A percentile compares a stretch with the other conserved stretches of the same genome.
These are phyloP conservation scores for Escallonia herrerae DNA, from an alignment of 129 eudicot species.

Conservation along the genomic window DNA sequence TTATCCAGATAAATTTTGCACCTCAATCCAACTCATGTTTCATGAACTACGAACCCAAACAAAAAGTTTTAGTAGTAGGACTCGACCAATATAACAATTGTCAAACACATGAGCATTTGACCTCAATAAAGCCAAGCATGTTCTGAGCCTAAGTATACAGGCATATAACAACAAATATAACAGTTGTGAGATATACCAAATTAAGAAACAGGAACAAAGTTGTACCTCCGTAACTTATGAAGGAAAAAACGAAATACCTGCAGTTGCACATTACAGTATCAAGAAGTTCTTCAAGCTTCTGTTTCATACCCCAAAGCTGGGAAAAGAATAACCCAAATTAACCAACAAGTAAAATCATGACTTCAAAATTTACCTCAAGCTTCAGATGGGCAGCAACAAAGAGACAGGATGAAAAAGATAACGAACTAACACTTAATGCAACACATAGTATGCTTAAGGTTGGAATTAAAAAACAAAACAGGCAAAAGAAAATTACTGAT, in stretches of 20 bases:
- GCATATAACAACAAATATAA: too few relatives aligned
- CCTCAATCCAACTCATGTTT: too few relatives aligned
- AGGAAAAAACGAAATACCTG: conserved; percentile 39
- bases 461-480: not conserved
- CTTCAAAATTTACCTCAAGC: not conserved
- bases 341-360: not conserved
- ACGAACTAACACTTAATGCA: not conserved
- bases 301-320: conserved; percentile 58
- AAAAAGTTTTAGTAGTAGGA: too few relatives aligned
- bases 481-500: conserved; percentile 27
- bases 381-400: not conserved
- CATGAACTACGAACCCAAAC: too few relatives aligned
- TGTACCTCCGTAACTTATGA: not conserved
- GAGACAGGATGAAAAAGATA: not conserved
- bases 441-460: conserved; percentile 4
- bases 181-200: not conserved
- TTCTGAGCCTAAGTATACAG: too few relatives aligned
- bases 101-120: too few relatives aligned
- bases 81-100: too few relatives aligned
- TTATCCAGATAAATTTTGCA: too few relatives aligned
- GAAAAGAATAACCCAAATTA: conserved; percentile 9
- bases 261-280: conserved; percentile 42
- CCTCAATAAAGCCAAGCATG: too few relatives aligned
- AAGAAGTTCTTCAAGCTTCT: conserved; percentile 65
- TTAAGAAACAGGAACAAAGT: not conserved